Conservation (phyloP, 2,329 filamentous ascomycete species). For the Botrytis tulipae region DNA sequence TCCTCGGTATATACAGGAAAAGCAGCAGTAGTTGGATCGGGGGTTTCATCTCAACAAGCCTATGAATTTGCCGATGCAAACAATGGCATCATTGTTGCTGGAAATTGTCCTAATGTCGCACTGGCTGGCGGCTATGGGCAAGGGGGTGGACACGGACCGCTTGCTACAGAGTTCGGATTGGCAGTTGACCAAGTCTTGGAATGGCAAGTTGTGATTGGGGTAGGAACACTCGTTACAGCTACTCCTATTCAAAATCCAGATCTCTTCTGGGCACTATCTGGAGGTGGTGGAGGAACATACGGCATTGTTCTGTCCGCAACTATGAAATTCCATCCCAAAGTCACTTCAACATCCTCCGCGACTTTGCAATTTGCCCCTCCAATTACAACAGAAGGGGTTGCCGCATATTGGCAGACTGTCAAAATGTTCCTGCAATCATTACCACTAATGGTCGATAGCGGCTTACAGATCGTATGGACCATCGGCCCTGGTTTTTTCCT, state of each 20-base stretch:
- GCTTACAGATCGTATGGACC: slow-evolving; percentile 4
- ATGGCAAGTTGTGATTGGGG: slow-evolving; percentile 52
- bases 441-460: background rate
- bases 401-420: slow-evolving; percentile 1
- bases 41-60: background rate
- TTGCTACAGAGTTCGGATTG: slow-evolving; percentile 53
- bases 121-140: slow-evolving; percentile 51
- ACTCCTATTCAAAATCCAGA: slow-evolving; percentile 49
- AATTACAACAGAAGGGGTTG: background rate
- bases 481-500: background rate
- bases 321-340: background rate
- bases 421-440: slow-evolving; percentile 4
- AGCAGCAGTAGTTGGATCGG: background rate
- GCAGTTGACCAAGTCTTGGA: slow-evolving; percentile 58
- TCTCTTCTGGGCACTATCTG: slow-evolving; percentile 61
- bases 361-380: slow-evolving; percentile 11
- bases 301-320: slow-evolving; percentile 56
- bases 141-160: slow-evolving; percentile 57
- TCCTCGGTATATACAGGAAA: background rate
- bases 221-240: slow-evolving; percentile 48
- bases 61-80: background rate
- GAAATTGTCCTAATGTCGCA: slow-evolving; percentile 37
- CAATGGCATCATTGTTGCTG: background rate
- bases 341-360: background rate
- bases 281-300: slow-evolving; percentile 58